These are phyloP conservation scores for Colletotrichum incanum DNA, from an alignment of 2,329 filamentous ascomycete species.

Conservation along the genomic window DNA sequence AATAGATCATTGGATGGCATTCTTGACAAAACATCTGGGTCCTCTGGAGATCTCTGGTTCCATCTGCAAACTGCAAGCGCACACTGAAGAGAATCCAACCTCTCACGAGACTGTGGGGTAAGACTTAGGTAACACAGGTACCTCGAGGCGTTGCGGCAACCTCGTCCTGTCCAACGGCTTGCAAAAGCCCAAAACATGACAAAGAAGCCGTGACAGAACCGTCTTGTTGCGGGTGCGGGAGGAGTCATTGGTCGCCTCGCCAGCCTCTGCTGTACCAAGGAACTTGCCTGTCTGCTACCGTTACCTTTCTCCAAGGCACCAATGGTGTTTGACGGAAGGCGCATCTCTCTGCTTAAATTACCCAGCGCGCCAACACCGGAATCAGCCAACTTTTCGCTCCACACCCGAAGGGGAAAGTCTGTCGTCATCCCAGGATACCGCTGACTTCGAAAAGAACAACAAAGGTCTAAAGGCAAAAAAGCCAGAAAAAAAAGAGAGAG, in stretches of 20 bases:
- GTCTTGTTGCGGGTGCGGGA: slow-evolving; percentile 19
- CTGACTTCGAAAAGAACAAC: slow-evolving; percentile 37
- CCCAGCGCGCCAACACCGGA: slow-evolving; percentile 24
- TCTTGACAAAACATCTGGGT: not conserved
- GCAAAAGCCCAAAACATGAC: slow-evolving; percentile 28
- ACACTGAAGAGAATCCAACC: slow-evolving; percentile 13
- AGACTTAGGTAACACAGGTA: slow-evolving; percentile 13
- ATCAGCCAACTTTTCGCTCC: slow-evolving; percentile 34
- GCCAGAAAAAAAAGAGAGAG: not conserved
- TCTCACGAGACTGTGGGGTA: slow-evolving; percentile 27
- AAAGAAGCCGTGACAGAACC: slow-evolving; percentile 21
- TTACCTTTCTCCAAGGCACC: not conserved
- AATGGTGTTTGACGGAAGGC: slow-evolving; percentile 18
- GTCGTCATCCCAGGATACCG: slow-evolving; percentile 43
- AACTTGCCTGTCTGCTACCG: slow-evolving; percentile 31
- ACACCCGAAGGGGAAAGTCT: slow-evolving; percentile 42
- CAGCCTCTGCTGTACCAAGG: slow-evolving; percentile 31
- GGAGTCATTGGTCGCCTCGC: slow-evolving; percentile 27
- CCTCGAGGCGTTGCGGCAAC: not conserved
- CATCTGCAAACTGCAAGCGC: slow-evolving; percentile 29
- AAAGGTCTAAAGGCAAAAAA: slow-evolving; percentile 3
- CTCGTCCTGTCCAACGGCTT: slow-evolving; percentile 4
- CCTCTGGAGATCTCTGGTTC: slow-evolving; percentile 11
- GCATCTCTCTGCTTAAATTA: slow-evolving; percentile 18
- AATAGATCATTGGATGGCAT: slow-evolving; percentile 21